Conservation (phyloP, 2,329 filamentous ascomycete genomes). For the Colletotrichum liaoningense region DNA sequence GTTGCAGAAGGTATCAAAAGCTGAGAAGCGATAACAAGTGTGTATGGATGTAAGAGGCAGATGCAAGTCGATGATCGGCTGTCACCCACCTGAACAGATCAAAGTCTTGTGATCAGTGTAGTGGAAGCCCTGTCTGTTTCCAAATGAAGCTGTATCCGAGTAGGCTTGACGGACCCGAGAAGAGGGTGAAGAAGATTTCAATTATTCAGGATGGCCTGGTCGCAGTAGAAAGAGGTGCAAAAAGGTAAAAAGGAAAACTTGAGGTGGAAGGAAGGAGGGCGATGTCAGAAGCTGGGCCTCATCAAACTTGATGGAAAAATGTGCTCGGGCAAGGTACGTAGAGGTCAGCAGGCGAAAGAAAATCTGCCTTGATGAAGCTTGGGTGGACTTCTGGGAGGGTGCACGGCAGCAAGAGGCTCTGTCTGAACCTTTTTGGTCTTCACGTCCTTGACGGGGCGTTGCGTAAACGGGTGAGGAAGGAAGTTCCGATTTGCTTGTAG, state of each 20-base stretch:
- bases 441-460: not conserved
- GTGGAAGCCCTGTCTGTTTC: not conserved
- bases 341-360: not conserved
- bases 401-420: not conserved
- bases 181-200: not conserved
- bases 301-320: not conserved
- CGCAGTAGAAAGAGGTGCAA: not conserved
- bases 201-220: not conserved
- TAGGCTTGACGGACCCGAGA: not conserved
- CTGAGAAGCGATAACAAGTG: not conserved
- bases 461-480: not conserved
- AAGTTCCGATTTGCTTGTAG: not conserved
- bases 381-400: not conserved
- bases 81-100: not conserved
- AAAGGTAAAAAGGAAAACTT: not conserved
- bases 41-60: not conserved
- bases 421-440: not conserved
- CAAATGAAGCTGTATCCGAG: not conserved
- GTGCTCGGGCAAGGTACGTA: not conserved
- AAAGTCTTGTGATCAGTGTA: not conserved
- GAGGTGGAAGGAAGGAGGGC: not conserved
- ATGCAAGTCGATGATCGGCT: not conserved
- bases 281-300: not conserved
- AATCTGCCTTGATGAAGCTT: conserved; percentile 17
- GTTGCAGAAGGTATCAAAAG: not conserved